These are phyloP conservation scores for Nothophaeocryptopus gaeumannii DNA, from an alignment of 2,329 filamentous ascomycete species.

Conservation along the genomic window DNA sequence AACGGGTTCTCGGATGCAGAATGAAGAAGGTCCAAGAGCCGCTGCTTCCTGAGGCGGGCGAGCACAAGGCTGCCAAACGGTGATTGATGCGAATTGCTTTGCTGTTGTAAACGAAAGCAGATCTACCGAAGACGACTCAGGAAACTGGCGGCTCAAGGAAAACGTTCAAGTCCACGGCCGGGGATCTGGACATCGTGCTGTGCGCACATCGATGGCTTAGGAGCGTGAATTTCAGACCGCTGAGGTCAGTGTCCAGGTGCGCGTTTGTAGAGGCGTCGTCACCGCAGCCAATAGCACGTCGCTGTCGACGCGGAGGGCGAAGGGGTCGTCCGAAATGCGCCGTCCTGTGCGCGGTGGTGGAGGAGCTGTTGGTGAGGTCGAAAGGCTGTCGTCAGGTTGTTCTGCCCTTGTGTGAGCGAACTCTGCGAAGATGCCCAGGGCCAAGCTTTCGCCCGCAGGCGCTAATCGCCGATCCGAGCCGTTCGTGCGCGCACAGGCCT, in stretches of 20 bases:
- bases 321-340: neutral
- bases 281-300: neutral
- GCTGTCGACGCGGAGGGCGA: slow-evolving; percentile 1
- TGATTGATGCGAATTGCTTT: slow-evolving; percentile 21
- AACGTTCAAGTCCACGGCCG: slow-evolving; percentile 46
- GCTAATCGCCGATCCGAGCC: too few species aligned
- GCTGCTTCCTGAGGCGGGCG: slow-evolving; percentile 37
- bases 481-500: too few species aligned
- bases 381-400: neutral
- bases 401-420: too few species aligned
- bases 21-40: slow-evolving; percentile 31
- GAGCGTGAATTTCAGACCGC: slow-evolving; percentile 8
- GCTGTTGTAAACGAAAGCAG: slow-evolving; percentile 14
- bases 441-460: too few species aligned
- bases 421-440: too few species aligned
- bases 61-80: slow-evolving; percentile 32
- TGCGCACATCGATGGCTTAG: slow-evolving; percentile 42
- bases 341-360: slow-evolving; percentile 5
- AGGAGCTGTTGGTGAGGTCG: slow-evolving; percentile 3
- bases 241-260: slow-evolving; percentile 9
- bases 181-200: slow-evolving; percentile 50
- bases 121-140: slow-evolving; percentile 34
- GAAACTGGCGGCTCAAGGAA: slow-evolving; percentile 53
- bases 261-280: neutral
- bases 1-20: slow-evolving; percentile 10